These are phyloP conservation scores for Rhodotorula taiwanensis DNA, from an alignment of 768 basidiomycete genomes.

Conservation along the genomic window DNA sequence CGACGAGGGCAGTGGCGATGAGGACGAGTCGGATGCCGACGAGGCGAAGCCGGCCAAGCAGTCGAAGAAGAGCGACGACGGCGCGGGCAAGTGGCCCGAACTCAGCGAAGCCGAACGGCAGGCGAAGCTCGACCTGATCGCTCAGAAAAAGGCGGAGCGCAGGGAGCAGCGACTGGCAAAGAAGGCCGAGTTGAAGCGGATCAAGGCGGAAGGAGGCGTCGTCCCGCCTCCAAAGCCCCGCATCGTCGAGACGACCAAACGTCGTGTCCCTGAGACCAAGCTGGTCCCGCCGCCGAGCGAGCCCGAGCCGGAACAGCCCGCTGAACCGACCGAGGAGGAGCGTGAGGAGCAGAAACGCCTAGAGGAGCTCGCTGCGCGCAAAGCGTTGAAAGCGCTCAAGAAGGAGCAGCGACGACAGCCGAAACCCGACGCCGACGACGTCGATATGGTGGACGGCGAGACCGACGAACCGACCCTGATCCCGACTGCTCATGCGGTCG, in stretches of 20 bases:
- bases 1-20: constrained; percentile 7
- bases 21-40: constrained; percentile 7
- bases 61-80: background rate
- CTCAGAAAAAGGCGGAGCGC: constrained; percentile 29
- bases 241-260: constrained; percentile 36
- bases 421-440: background rate
- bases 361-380: constrained; percentile 27
- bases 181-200: constrained; percentile 33
- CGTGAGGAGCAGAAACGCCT: constrained; percentile 31
- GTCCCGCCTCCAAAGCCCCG: constrained; percentile 33
- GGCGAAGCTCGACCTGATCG: constrained; percentile 22
- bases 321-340: constrained; percentile 11
- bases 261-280: background rate
- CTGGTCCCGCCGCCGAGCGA: constrained; percentile 11
- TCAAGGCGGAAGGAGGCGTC: constrained; percentile 34
- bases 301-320: background rate
- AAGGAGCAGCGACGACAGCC: constrained; percentile 17
- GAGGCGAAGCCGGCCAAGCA: background rate
- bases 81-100: constrained; percentile 20
- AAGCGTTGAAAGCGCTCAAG: constrained; percentile 26
- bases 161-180: constrained; percentile 33
- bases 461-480: constrained; percentile 39
- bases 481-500: constrained; percentile 10
- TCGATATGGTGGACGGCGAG: background rate
- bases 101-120: constrained; percentile 30